Evolutionary conservation across 169 alveolate genomes (phyloP).

Genomic region (Babesia caballi): DNA sequence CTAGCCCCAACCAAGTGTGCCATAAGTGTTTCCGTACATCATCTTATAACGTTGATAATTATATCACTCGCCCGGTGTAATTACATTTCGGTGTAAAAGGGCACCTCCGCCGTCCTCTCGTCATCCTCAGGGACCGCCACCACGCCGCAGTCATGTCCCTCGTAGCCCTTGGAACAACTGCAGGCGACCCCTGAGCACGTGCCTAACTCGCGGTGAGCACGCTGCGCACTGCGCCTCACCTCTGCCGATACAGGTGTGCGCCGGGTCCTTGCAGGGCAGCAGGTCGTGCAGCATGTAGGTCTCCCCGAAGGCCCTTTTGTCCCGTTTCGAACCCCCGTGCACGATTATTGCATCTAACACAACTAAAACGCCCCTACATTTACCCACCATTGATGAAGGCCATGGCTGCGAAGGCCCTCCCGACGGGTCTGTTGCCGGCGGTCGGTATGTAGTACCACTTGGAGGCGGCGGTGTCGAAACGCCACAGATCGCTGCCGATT

Average conservation of each 20-base stretch:
- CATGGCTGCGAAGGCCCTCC: constrained; percentile 31
- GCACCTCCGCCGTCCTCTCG: background rate
- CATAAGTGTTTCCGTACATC: too few species aligned
- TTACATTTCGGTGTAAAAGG: constrained; percentile 7
- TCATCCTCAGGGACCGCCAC: background rate
- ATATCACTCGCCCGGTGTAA: background rate
- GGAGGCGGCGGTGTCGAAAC: constrained; percentile 42
- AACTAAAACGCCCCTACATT: too few species aligned
- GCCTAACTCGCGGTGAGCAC: constrained; percentile 1
- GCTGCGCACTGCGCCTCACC: background rate
- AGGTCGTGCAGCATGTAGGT: constrained; percentile 39
- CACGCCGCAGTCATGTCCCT: constrained; percentile 52
- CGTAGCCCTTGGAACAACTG: constrained; percentile 25
- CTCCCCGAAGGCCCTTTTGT: constrained; percentile 40
- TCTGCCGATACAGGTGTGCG: constrained; percentile 52
- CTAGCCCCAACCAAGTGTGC: background rate
- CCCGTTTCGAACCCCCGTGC: constrained; percentile 61
- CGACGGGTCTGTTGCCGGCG: constrained; percentile 29
- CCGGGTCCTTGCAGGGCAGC: constrained; percentile 54
- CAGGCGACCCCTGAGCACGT: constrained; percentile 31
- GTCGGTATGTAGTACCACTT: constrained; percentile 62
- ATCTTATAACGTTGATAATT: too few species aligned
- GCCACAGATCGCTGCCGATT: constrained; percentile 38
- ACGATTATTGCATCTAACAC: constrained; percentile 21
- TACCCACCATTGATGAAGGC: background rate